These are phyloP conservation scores for Paspalum vaginatum DNA, from an alignment of 176 grass and related monocot species.

Conservation along the genomic window DNA sequence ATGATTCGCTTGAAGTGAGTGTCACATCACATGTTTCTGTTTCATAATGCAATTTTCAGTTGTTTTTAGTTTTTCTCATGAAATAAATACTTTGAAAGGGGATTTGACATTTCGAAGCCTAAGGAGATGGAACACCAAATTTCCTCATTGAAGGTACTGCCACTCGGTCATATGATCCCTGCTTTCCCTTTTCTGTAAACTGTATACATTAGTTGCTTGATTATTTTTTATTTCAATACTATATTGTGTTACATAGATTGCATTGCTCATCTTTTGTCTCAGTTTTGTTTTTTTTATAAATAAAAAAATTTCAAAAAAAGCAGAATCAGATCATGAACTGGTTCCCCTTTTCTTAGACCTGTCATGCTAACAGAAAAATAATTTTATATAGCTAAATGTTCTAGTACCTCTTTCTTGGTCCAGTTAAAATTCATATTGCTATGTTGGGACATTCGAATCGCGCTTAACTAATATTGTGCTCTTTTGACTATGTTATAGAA, in stretches of 20 bases:
- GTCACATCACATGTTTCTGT: slow-evolving; percentile 28
- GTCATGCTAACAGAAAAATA: slow-evolving; percentile 6
- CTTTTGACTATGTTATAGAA: background rate
- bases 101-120: slow-evolving; percentile 75
- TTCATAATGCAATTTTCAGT: slow-evolving; percentile 6
- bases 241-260: background rate
- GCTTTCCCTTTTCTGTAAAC: slow-evolving; percentile 28
- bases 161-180: background rate
- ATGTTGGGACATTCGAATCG: background rate
- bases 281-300: slow-evolving; percentile 10
- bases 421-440: background rate
- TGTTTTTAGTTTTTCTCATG: slow-evolving; percentile 36
- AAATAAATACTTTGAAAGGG: slow-evolving; percentile 63
- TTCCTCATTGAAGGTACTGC: slow-evolving; percentile 70
- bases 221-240: slow-evolving; percentile 10
- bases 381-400: background rate
- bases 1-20: slow-evolving; percentile 93
- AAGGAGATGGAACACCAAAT: slow-evolving; percentile 73
- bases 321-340: background rate
- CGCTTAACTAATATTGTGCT: background rate
- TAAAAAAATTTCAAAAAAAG: background rate
- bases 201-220: slow-evolving; percentile 1
- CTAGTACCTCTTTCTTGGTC: background rate
- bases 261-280: slow-evolving; percentile 4
- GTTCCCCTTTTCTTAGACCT: background rate